A percentile compares a stretch with the other conserved stretches of the same genome.
Evolutionary conservation across 2,329 filamentous ascomycete species (phyloP).

Genomic region (Cordyceps sp.): DNA sequence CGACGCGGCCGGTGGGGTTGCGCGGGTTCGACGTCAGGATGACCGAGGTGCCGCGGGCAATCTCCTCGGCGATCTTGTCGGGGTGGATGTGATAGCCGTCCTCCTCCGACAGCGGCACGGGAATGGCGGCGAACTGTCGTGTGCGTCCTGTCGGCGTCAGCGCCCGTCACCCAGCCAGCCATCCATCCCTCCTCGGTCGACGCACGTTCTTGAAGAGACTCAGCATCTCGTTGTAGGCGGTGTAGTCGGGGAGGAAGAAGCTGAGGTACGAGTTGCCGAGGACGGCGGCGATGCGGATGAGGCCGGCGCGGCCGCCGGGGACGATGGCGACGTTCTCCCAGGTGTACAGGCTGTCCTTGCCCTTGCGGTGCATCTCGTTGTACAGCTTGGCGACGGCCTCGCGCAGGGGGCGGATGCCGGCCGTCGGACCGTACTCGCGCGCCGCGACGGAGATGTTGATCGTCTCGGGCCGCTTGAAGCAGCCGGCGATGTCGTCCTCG

Average conservation of each 20-base stretch:
- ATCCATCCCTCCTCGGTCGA: no score
- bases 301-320: conserved; percentile 75
- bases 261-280: conserved; percentile 82
- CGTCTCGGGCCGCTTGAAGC: conserved; percentile 63
- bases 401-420: conserved; percentile 79
- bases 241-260: conserved; percentile 93
- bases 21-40: conserved; percentile 91
- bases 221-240: conserved; percentile 95
- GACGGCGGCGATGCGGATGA: conserved; percentile 90
- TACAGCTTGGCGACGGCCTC: conserved; percentile 84
- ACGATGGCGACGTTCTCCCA: conserved; percentile 98
- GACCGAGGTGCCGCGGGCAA: conserved; percentile 70
- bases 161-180: neutral
- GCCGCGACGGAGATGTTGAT: conserved; percentile 66
- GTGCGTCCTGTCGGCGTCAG: neutral
- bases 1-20: conserved; percentile 82
- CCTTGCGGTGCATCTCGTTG: conserved; percentile 80
- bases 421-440: conserved; percentile 84
- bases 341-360: conserved; percentile 77
- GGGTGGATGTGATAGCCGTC: conserved; percentile 90
- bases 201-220: conserved; percentile 81
- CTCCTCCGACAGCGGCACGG: conserved; percentile 66
- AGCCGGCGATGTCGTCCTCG: conserved; percentile 80
- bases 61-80: conserved; percentile 83
- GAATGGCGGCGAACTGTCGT: conserved; percentile 62